Percentiles rank a stretch among this genome's conserved stretches.
Conservation (phyloP, 441 rosid species). For the Capsella rubella region DNA sequence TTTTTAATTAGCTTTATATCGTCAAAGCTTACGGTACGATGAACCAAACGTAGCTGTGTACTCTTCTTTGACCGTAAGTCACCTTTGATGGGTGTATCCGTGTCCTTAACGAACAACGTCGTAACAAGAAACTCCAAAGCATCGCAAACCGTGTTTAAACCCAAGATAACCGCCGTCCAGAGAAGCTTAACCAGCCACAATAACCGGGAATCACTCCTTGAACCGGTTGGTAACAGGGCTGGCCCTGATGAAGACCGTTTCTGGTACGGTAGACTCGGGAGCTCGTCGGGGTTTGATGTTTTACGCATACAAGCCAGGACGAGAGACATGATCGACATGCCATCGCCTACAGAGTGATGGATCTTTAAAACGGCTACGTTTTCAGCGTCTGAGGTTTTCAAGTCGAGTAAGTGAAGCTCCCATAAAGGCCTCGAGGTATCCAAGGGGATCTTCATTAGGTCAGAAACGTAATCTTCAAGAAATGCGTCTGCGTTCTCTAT, state of each 20-base stretch:
- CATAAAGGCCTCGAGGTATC: slow-evolving; percentile 55
- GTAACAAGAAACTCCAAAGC: slow-evolving; percentile 45
- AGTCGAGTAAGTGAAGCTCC: slow-evolving; percentile 55
- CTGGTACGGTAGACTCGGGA: slow-evolving; percentile 49
- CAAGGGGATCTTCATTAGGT: slow-evolving; percentile 46
- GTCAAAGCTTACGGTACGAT: slow-evolving; percentile 46
- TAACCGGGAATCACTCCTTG: neutral
- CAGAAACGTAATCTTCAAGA: slow-evolving; percentile 50
- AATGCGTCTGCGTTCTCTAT: slow-evolving; percentile 43
- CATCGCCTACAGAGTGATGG: slow-evolving; percentile 58
- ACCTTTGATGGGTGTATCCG: slow-evolving; percentile 52
- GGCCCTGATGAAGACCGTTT: slow-evolving; percentile 26
- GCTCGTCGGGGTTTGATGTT: slow-evolving; percentile 45
- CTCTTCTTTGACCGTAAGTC: slow-evolving; percentile 29
- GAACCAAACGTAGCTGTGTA: slow-evolving; percentile 41
- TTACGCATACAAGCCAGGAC: slow-evolving; percentile 54
- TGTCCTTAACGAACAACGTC: slow-evolving; percentile 47
- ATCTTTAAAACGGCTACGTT: slow-evolving; percentile 46
- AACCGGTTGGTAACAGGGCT: slow-evolving; percentile 16
- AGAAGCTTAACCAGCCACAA: slow-evolving; percentile 34
- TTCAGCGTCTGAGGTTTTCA: slow-evolving; percentile 49
- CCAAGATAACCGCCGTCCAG: slow-evolving; percentile 40
- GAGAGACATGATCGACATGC: slow-evolving; percentile 55
- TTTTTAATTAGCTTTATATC: slow-evolving; percentile 52
- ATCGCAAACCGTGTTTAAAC: slow-evolving; percentile 49